Percentiles rank a stretch among this genome's conserved stretches.
Evolutionary conservation across 148 eudicot species (phyloP).

Genomic region (Nepenthes gracilis): DNA sequence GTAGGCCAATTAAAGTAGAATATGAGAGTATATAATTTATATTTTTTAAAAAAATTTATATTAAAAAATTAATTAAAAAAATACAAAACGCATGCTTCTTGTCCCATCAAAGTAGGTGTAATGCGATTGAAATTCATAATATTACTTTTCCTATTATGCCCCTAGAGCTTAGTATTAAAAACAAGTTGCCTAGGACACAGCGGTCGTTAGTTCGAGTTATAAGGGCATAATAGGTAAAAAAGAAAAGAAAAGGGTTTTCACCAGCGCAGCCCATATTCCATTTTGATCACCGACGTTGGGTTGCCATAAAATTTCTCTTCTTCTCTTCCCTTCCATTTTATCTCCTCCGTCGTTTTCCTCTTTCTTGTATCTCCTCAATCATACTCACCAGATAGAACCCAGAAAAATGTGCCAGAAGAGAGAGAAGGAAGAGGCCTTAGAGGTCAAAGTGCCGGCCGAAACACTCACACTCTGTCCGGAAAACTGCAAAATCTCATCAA

Average conservation of each 20-base stretch:
- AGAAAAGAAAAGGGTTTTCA: not conserved
- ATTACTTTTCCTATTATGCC: too few species aligned
- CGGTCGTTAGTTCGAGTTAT: slow-evolving; percentile 6
- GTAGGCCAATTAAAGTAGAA: too few species aligned
- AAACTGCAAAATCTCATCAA: slow-evolving; percentile 8
- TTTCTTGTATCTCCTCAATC: not conserved
- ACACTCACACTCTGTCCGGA: slow-evolving; percentile 13
- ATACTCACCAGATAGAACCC: not conserved
- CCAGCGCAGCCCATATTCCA: not conserved
- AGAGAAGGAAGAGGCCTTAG: slow-evolving; percentile 57
- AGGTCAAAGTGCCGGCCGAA: slow-evolving; percentile 41
- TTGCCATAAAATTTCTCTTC: not conserved
- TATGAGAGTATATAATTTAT: too few species aligned
- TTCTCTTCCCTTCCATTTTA: not conserved
- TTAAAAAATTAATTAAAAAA: too few species aligned
- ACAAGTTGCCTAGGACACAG: not conserved
- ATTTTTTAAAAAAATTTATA: too few species aligned
- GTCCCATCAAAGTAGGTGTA: too few species aligned
- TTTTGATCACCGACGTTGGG: slow-evolving; percentile 7
- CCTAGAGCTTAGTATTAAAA: too few species aligned
- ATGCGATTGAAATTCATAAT: too few species aligned
- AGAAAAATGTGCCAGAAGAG: slow-evolving; percentile 48
- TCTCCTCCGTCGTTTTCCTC: not conserved
- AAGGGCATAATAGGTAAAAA: slow-evolving; percentile 7
- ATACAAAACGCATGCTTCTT: too few species aligned